Percentiles rank a stretch among this genome's conserved stretches.
Evolutionary conservation across 176 grass and related monocot species (phyloP).

Genomic region (Carex kokanica): DNA sequence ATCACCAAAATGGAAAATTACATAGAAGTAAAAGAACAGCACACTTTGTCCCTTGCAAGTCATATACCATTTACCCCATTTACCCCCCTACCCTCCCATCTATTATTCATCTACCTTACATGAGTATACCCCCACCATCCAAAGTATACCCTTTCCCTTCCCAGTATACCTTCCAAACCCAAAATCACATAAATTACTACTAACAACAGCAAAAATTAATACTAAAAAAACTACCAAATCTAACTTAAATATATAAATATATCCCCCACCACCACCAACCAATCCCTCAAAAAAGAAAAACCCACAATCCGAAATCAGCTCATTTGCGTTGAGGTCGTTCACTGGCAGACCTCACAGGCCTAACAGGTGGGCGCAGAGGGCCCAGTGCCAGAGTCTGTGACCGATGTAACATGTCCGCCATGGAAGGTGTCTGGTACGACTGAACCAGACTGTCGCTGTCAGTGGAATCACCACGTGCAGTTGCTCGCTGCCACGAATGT

Average conservation of each 20-base stretch:
- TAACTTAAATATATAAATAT: slow-evolving; percentile 13
- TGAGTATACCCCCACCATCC: slow-evolving; percentile 38
- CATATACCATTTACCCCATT: slow-evolving; percentile 27
- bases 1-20: slow-evolving; percentile 29
- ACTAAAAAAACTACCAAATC: slow-evolving; percentile 19
- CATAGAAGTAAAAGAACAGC: slow-evolving; percentile 10
- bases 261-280: not conserved
- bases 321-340: slow-evolving; percentile 32
- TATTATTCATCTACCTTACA: slow-evolving; percentile 38
- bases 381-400: slow-evolving; percentile 46
- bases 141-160: slow-evolving; percentile 26
- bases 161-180: slow-evolving; percentile 35
- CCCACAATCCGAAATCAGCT: slow-evolving; percentile 27
- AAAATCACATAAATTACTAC: slow-evolving; percentile 40
- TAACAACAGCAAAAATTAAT: slow-evolving; percentile 32
- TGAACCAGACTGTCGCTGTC: slow-evolving; percentile 53
- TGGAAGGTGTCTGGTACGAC: slow-evolving; percentile 81
- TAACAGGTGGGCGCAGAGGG: slow-evolving; percentile 23
- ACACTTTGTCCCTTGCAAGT: slow-evolving; percentile 2
- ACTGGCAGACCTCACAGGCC: slow-evolving; percentile 15
- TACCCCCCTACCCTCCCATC: slow-evolving; percentile 25
- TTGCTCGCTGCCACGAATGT: slow-evolving; percentile 92
- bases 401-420: slow-evolving; percentile 78
- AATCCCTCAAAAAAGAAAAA: not conserved
- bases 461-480: slow-evolving; percentile 73